Evolutionary conservation across 495 filamentous ascomycete genomes (phyloP), one percentile per base, ranked within the genome.

Genomic region (Penicillium pulvis): DNA sequence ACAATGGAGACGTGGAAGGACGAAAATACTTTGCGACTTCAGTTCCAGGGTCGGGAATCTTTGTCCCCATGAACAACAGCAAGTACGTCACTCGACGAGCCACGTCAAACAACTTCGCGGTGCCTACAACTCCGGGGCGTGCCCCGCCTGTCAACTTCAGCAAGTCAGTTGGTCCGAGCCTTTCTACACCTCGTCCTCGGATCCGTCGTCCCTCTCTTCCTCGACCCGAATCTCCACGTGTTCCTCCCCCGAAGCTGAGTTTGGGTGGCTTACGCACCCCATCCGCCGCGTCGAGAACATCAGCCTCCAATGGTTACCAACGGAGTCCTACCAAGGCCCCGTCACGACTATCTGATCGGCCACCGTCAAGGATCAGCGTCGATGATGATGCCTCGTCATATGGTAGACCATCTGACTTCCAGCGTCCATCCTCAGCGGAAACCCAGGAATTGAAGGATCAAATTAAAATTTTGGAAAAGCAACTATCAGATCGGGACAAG

Each of bases 1-100:
- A 99, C 68, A 93, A 81, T 64, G 94, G 94, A 36, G 93, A 96
- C 76, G 95, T 99, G 48, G 94, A 99, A 60, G 95, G 94, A 24
- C 70, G 69, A 42, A 74, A 72, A 46, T 98, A 98, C 75, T 98
- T 98, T 68, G 81, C 79, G 4, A 96, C 95, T 8, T 82, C 84
- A 2, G 75, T 85, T 36, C 82, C 88, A 12, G 90, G 90, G 30
- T 85, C 93, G 7, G 94, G 94, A 31, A 98, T 99, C 65, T 99
- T 99, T 68, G 83, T 99, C 6, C 95, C 94, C 11, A 82, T 96
- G 53, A 88, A 89, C 72, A 93, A 93, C 70, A 88, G 88, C 44
- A 81, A 83, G 61, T 93, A 90, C 81, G 56, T 87, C 83, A 60
- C 84, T 79, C 44, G 80, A 77, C 54, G 81, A 79, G 62, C 66